A percentile compares a stretch with the other conserved stretches of the same genome.
phyloP scores from a whole-genome alignment of 2,329 filamentous ascomycete genomes.

The Thielaviopsis euricoi region DNA sequence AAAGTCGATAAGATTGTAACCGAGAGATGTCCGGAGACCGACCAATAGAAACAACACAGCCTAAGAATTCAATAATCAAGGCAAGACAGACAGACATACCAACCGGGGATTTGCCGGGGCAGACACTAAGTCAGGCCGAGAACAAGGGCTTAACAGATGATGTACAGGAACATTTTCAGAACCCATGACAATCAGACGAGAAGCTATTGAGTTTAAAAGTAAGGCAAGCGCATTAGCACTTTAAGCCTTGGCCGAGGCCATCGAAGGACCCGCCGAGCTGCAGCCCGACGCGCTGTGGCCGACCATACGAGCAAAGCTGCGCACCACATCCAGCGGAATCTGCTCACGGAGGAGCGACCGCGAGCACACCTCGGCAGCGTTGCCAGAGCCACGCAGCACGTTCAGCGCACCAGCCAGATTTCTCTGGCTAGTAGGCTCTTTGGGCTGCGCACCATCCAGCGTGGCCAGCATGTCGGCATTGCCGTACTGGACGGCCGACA shows the following conservation, averaged over 20 bases:
- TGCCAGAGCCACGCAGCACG: slow-evolving; percentile 54
- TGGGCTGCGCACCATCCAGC: slow-evolving; percentile 27
- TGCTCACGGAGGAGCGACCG: slow-evolving; percentile 87
- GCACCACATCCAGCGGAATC: slow-evolving; percentile 80
- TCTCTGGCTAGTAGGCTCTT: slow-evolving; percentile 3
- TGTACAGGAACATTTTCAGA: neutral
- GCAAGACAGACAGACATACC: too few species aligned
- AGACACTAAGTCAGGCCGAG: too few species aligned
- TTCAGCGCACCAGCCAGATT: slow-evolving; percentile 30
- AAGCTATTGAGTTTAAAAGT: slow-evolving; percentile 2
- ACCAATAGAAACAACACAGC: too few species aligned
- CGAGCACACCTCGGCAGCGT: slow-evolving; percentile 80
- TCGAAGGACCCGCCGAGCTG: neutral
- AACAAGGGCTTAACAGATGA: neutral
- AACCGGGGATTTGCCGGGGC: too few species aligned
- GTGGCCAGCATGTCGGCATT: slow-evolving; percentile 50
- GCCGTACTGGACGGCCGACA: slow-evolving; percentile 79
- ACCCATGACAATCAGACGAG: neutral
- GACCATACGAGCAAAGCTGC: slow-evolving; percentile 84
- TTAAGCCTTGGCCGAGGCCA: slow-evolving; percentile 6
- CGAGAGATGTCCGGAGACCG: slow-evolving; percentile 11
- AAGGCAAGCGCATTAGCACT: neutral
- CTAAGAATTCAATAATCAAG: too few species aligned
- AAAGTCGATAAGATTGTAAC: neutral
- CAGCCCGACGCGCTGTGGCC: slow-evolving; percentile 42